Percentiles rank a stretch among this genome's conserved stretches.
Conservation (phyloP, 495 filamentous ascomycete genomes). For the Choiromyces venosus region DNA sequence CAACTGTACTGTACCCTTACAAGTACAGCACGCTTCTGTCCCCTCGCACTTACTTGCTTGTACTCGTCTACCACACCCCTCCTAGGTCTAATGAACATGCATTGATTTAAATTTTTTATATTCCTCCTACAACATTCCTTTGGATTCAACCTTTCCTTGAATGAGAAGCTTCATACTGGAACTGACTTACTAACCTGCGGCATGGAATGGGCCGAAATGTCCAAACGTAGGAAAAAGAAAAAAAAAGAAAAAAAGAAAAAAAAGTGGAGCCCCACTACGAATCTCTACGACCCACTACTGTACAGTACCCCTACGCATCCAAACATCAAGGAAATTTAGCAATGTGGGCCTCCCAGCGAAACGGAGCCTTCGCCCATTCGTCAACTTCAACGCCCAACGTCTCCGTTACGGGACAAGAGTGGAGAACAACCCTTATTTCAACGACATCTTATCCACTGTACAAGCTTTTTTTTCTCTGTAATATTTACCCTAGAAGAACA, state of each 20-base stretch:
- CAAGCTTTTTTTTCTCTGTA: conserved; percentile 7
- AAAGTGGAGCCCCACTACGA: background rate
- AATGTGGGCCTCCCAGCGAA: conserved; percentile 10
- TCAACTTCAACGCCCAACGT: conserved; percentile 1
- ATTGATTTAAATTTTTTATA: background rate
- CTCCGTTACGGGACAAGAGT: conserved; percentile 6
- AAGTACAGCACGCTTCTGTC: background rate
- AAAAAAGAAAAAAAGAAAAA: background rate
- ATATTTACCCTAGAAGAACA: background rate
- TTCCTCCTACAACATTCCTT: background rate
- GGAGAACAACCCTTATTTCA: conserved; percentile 36
- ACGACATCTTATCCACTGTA: conserved; percentile 30
- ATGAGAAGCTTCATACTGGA: background rate
- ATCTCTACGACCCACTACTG: no score
- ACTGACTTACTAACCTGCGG: background rate
- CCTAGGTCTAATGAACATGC: background rate
- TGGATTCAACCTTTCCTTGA: background rate
- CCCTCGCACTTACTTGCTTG: background rate
- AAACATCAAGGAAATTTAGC: background rate
- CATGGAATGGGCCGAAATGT: background rate
- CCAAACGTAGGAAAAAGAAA: background rate
- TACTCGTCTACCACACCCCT: background rate
- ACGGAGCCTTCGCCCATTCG: conserved; percentile 17
- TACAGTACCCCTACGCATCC: no score
- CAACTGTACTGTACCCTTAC: background rate